Conservation (phyloP, 2,329 filamentous ascomycete species). For the Atkinsonella hypoxylon region DNA sequence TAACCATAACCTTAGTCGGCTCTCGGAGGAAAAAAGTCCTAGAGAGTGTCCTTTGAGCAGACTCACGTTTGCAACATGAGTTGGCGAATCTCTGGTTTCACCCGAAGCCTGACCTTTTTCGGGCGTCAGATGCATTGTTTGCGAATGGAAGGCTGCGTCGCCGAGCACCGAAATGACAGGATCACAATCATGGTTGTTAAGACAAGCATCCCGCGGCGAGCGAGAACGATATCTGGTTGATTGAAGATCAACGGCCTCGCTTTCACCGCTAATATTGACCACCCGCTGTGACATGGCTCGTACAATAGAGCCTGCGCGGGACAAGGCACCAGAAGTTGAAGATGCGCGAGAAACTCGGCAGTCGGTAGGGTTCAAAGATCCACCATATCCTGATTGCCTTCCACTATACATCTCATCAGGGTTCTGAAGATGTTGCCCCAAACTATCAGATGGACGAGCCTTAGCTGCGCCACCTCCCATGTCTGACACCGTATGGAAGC, state of each 20-base stretch:
- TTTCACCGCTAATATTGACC: constrained; percentile 92
- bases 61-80: constrained; percentile 35
- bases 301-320: constrained; percentile 62
- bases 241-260: constrained; percentile 66
- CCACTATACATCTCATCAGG: constrained; percentile 30
- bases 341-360: constrained; percentile 48
- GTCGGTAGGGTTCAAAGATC: constrained; percentile 39
- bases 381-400: constrained; percentile 45
- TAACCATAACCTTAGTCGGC: constrained; percentile 57
- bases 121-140: constrained; percentile 28
- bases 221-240: constrained; percentile 48
- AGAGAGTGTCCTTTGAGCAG: constrained; percentile 78
- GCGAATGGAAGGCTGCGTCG: constrained; percentile 41
- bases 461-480: constrained; percentile 43
- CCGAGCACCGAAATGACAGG: constrained; percentile 23
- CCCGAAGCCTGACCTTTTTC: constrained; percentile 30
- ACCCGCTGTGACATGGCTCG: constrained; percentile 91
- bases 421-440: constrained; percentile 44
- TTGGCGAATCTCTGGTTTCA: constrained; percentile 1
- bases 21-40: constrained; percentile 73
- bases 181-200: constrained; percentile 14
- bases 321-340: constrained; percentile 52
- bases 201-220: constrained; percentile 36
- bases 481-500: constrained; percentile 45
- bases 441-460: constrained; percentile 40